These are phyloP conservation scores for Clavispora asparagi DNA, from an alignment of 805 yeast species.

Conservation along the genomic window DNA sequence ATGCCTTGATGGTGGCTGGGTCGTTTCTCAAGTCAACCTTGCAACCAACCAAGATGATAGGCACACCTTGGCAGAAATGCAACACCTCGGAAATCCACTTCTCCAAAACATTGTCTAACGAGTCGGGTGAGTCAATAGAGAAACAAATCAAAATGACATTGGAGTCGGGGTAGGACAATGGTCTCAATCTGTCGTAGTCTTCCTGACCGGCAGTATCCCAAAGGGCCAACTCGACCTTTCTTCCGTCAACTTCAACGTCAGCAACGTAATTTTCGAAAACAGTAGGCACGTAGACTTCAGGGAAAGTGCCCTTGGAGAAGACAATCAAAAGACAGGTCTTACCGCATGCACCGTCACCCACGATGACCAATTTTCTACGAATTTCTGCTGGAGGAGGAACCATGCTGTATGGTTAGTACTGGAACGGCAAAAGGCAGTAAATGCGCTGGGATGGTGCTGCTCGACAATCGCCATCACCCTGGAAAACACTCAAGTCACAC, in stretches of 20 bases:
- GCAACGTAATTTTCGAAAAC: conserved; percentile 98
- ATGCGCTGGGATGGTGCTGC: too few relatives aligned
- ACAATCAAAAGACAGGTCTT: conserved; percentile 28
- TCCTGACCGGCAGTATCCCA: conserved; percentile 37
- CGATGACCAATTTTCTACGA: conserved; percentile 28
- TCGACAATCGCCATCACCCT: too few relatives aligned
- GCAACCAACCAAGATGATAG: conserved; percentile 32
- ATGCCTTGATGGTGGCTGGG: conserved; percentile 21
- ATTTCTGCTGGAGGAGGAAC: conserved; percentile 23
- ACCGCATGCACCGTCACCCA: conserved; percentile 31
- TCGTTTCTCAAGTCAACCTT: conserved; percentile 31
- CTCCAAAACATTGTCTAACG: conserved; percentile 31
- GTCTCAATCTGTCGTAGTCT: conserved; percentile 35
- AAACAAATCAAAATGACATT: conserved; percentile 35
- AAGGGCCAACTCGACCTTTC: conserved; percentile 47
- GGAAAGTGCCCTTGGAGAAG: conserved; percentile 27
- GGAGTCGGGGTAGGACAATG: conserved; percentile 38
- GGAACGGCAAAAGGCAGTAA: background rate
- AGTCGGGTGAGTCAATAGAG: conserved; percentile 26
- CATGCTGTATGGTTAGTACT: conserved; percentile 15
- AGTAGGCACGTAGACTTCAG: conserved; percentile 28
- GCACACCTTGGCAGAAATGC: conserved; percentile 33
- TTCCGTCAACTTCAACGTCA: conserved; percentile 65
- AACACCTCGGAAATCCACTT: conserved; percentile 41
- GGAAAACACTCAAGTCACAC: too few relatives aligned